Base-by-base conservation (phyloP, 2,329 filamentous ascomycete genomes). In the Colletotrichum cereale region DNA sequence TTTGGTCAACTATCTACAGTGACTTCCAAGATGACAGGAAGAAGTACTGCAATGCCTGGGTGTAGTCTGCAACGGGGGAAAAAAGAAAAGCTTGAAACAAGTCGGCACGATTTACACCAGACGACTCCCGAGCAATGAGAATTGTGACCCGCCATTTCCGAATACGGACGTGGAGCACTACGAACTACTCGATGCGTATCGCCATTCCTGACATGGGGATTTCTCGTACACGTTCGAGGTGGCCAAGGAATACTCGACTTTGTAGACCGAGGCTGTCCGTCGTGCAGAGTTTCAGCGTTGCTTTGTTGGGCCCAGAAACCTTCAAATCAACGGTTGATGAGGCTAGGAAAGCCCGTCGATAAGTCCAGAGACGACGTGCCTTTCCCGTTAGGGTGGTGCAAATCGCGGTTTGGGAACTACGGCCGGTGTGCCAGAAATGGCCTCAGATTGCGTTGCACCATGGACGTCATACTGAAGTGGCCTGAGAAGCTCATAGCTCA, bases 1-100 rank as follows among this genome's bases (percentile, higher is more conserved):
- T 72, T 44, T 72, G 70, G 70, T 34, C 55, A 5, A 42, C 36
- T 3, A 70, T 72, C 24, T 72, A 72, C n/a, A 47, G 53, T 10
- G 62, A 62, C 21, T 72, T 71, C 14, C 31, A 53, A 18, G 42
- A 21, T n/a, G 68, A 71, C 34, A 71, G 24, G 50, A 62, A 58
- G 42, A 38, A 11, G 18, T 71, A 71, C 29, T 71, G 68, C 50
- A 67, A 42, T 2, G 40, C 31, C 8, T 61, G 56, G 68, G 11
- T 60, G 26, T 71, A 57, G 67, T 2, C 5, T n/a, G 44, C 16
- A 62, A 34, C 42, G 31, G 7, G 24, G 5, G 36, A 34, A 18
- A 7, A n/a, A 47, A 12, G 7, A 12, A 24, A 47, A 11, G 21
- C 21, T 16, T 6, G 40, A 47, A 34, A 24, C 29, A 21, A 26